Evolutionary conservation across 305 asterid species (phyloP), one percentile per base, ranked within the genome.

Genomic region (Fraxinus sp.): DNA sequence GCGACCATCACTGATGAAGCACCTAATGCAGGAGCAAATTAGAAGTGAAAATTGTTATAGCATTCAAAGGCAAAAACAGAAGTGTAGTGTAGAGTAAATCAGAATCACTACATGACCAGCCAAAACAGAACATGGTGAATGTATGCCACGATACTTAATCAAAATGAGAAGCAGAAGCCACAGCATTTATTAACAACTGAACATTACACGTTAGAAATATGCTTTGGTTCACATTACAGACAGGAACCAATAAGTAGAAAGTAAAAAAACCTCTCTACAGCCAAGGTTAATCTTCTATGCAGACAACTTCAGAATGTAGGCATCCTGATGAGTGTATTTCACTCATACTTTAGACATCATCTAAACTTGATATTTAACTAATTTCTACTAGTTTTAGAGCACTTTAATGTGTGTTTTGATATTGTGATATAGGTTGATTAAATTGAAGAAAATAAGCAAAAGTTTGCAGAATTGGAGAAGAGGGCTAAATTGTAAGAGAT

Each of bases 1-100:
- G 98, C 98, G 82, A 91, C 98, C 98, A 95, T 95, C 77, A 91
- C 96, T 79, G 98, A 93, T 36, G 97, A 89, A 86, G 93, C 93
- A 87, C 94, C 97, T 91, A 84, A 37, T 33, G 66, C 33, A 81
- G 75, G 81, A 73, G 83, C 49, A 83, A 26, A 77, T 28, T 33
- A 71, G 22, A 74, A 2, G 20, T 75, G 77, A 70, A 71, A 83
- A 33, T n/a, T 77, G 71, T 37, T 13, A 74, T 3, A 68, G 35
- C 41, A 72, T 30, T 20, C 11, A 10, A 82, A 78, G 32, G 78
- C 30, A 83, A 83, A 75, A 33, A 57, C 49, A 84, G 28, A 83
- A 64, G 62, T 72, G 79, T 41, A 22, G 70, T 66, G 28, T 26
- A 79, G 32, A 30, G 32, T 30, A 30, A 30, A 30, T 71, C 30